A percentile compares a stretch with the other conserved stretches of the same genome.
Evolutionary conservation across 768 basidiomycete species (phyloP).

Genomic region (Boletus pseudopeckii): DNA sequence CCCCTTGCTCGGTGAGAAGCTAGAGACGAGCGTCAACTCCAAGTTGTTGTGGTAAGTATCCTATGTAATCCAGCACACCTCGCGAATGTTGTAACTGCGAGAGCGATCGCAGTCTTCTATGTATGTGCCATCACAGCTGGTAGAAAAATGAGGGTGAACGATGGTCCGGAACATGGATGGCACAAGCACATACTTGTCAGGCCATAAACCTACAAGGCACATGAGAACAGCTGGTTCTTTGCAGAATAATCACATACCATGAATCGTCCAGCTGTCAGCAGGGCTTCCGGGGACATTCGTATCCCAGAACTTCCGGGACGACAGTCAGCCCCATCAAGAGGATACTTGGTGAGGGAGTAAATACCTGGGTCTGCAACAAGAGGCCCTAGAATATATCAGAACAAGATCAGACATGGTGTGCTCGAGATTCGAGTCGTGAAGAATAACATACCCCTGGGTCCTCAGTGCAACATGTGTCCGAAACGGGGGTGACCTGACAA

Average conservation of each 20-base stretch:
- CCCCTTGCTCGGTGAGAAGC: slow-evolving; percentile 55
- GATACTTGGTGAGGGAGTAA: background rate
- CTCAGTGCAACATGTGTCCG: slow-evolving; percentile 65
- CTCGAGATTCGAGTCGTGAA: background rate
- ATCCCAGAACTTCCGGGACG: slow-evolving; percentile 63
- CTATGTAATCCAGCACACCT: slow-evolving; percentile 27
- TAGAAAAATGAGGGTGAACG: background rate
- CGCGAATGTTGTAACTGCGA: slow-evolving; percentile 42
- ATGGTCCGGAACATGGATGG: background rate
- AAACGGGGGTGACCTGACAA: slow-evolving; percentile 48
- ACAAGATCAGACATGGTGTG: background rate
- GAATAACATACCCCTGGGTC: slow-evolving; percentile 52
- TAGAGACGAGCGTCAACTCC: slow-evolving; percentile 21
- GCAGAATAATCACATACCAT: slow-evolving; percentile 41
- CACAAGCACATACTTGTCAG: slow-evolving; percentile 46
- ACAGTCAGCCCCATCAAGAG: background rate
- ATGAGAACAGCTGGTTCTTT: background rate
- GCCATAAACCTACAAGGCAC: slow-evolving; percentile 55
- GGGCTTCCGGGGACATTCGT: slow-evolving; percentile 62
- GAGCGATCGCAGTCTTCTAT: slow-evolving; percentile 38
- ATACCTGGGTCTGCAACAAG: slow-evolving; percentile 52
- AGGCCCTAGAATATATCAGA: slow-evolving; percentile 43
- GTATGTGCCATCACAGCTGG: slow-evolving; percentile 53
- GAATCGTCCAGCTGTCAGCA: slow-evolving; percentile 68
- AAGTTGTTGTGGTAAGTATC: background rate